Conservation (phyloP, 257 asterid species). For the Perilla frutescens region DNA sequence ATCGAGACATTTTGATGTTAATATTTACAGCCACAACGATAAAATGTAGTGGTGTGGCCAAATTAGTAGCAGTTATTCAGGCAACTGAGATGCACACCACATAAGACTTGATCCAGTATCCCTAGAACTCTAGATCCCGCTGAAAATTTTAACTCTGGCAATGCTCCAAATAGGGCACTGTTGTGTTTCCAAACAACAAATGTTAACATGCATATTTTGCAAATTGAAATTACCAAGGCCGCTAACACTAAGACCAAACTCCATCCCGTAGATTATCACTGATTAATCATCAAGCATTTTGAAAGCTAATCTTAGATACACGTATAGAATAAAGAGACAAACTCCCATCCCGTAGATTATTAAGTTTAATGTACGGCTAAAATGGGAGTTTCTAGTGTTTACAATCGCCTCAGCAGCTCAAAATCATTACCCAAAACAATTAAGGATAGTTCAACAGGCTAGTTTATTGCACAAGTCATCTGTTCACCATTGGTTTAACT, state of each 20-base stretch:
- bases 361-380: constrained; percentile 2
- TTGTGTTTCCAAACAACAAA: neutral
- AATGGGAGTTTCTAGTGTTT: constrained; percentile 11
- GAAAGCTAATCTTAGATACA: neutral
- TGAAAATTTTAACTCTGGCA: neutral
- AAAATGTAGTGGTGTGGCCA: neutral
- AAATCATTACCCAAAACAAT: constrained; percentile 14
- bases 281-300: constrained; percentile 13
- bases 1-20: constrained; percentile 5
- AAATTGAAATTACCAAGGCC: constrained; percentile 1
- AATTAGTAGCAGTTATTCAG: constrained; percentile 1
- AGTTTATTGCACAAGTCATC: constrained; percentile 17
- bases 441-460: constrained; percentile 10
- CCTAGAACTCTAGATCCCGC: neutral
- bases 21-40: neutral
- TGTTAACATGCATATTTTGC: neutral
- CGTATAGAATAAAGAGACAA: neutral
- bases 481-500: neutral
- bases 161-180: neutral
- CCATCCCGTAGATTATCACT: neutral
- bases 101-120: constrained; percentile 5
- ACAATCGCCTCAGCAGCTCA: constrained; percentile 23
- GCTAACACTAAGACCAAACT: neutral
- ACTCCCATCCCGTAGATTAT: neutral
- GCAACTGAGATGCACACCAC: constrained; percentile 16